Percentiles rank a stretch among this genome's conserved stretches.
Conservation (phyloP, 345 rosid genomes). For the Leavenworthia alabamica region DNA sequence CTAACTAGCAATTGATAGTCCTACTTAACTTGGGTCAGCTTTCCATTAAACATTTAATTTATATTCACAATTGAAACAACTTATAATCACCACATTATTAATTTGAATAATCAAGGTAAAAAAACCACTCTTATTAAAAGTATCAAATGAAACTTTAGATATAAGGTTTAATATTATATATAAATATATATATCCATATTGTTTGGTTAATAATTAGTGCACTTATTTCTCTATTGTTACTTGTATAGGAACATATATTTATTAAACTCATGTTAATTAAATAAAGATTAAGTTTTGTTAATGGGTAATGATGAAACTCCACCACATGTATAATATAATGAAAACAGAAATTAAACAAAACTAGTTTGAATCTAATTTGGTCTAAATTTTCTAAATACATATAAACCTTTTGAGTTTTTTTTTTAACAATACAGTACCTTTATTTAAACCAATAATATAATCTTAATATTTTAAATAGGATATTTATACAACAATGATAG, state of each 20-base stretch:
- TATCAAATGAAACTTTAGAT: neutral
- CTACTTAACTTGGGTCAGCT: neutral
- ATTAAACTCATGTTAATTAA: neutral
- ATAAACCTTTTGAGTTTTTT: neutral
- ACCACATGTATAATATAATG: neutral
- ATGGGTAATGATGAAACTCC: neutral
- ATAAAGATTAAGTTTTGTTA: neutral
- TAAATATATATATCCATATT: neutral
- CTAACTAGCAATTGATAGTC: neutral
- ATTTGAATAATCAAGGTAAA: neutral
- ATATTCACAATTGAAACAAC: neutral
- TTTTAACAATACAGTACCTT: neutral
- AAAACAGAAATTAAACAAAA: neutral
- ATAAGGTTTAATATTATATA: neutral
- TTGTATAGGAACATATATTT: neutral
- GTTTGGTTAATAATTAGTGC: neutral
- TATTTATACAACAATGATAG: neutral
- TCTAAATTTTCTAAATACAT: neutral
- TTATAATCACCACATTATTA: neutral
- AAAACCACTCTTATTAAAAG: neutral
- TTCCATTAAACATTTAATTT: neutral
- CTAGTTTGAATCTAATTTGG: neutral
- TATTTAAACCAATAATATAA: neutral
- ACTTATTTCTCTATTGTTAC: neutral
- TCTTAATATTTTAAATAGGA: neutral